phyloP scores from a whole-genome alignment of 164 flowering plant species.

The Protea cynaroides region DNA sequence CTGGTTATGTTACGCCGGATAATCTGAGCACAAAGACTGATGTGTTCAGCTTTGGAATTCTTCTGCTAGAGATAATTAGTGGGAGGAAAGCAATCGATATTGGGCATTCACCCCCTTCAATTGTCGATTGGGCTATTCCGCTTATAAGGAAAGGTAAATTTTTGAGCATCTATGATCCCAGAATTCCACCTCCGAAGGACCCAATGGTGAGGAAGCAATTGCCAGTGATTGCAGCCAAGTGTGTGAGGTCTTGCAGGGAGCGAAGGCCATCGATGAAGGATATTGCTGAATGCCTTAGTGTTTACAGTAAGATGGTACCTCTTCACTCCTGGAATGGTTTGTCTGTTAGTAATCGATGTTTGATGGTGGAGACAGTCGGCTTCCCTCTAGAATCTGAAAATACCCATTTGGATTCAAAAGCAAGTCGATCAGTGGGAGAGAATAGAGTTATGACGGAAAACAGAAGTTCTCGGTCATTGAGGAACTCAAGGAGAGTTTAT shows the following conservation, averaged over 20 bases:
- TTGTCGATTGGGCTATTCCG: slow-evolving; percentile 96
- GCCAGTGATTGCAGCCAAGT: slow-evolving; percentile 67
- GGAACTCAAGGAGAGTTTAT: slow-evolving; percentile 46
- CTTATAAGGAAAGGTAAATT: slow-evolving; percentile 68
- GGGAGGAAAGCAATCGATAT: slow-evolving; percentile 91
- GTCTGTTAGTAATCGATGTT: slow-evolving; percentile 50
- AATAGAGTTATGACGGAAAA: slow-evolving; percentile 21
- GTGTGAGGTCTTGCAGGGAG: slow-evolving; percentile 83
- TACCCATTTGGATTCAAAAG: slow-evolving; percentile 16
- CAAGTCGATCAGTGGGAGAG: slow-evolving; percentile 16
- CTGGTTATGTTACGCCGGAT: slow-evolving; percentile 78
- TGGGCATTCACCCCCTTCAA: slow-evolving; percentile 74
- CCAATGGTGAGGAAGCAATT: slow-evolving; percentile 57
- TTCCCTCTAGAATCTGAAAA: slow-evolving; percentile 39
- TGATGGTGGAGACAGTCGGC: slow-evolving; percentile 69
- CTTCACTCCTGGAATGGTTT: slow-evolving; percentile 67
- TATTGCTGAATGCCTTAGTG: slow-evolving; percentile 50
- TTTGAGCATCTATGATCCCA: slow-evolving; percentile 54
- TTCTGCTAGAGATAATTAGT: slow-evolving; percentile 83
- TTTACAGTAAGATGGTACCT: slow-evolving; percentile 51
- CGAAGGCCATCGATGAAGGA: slow-evolving; percentile 79
- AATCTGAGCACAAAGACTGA: slow-evolving; percentile 82
- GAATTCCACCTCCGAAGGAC: slow-evolving; percentile 64
- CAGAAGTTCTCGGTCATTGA: slow-evolving; percentile 15
- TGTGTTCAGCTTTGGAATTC: slow-evolving; percentile 92